Evolutionary conservation across 2,329 filamentous ascomycete genomes (phyloP), one percentile per base, ranked within the genome.

Genomic region (Pseudomassariella vexata): DNA sequence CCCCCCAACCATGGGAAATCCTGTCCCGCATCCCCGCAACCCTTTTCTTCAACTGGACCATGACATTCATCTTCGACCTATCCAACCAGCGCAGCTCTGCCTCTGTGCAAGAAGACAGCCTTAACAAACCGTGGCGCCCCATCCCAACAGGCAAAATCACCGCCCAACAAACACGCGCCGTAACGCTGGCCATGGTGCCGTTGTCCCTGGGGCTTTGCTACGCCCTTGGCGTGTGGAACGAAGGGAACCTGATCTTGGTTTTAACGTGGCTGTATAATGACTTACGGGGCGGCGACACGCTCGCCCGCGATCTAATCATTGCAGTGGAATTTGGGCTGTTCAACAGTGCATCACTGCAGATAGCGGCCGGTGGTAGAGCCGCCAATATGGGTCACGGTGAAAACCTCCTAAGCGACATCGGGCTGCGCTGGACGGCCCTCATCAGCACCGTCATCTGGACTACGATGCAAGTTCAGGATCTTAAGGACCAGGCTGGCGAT

Each of bases 91-190:
- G 46, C 9, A 41, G 37, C 2, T 38, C 46, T 14, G 40, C 46
- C 17, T 52, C 52, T 5, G 36, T 57, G 9, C 6, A 41, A 4
- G 54, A 57, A 38, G 54, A 58, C 29, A 10, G 27, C 4, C 17
- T 56, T 19, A 58, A 58, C 33, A 58, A 57, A 29, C 47, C 52
- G 7, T 48, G 41, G 42, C 47, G 52, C 2, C 47, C 52, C 1
- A 41, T 56, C n/a, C 50, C 53, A 1, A n/a, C 6, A 2, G 30
- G 30, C 10, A 6, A 5, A 16, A 11, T 19, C 5, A n/a, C 6
- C 6, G 6, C 26, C 9, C 10, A 6, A 5, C 26, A 28, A n/a
- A 4, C 11, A 9, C 26, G 26, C 6, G n/a, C 7, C 12, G 15
- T 11, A 8, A 17, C 19, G 26, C 26, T 28, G 6, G 6, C 19